Percentiles rank a stretch among this genome's conserved stretches.
phyloP scores from a whole-genome alignment of 2,329 filamentous ascomycete species.

The Alternaria gaisen region DNA sequence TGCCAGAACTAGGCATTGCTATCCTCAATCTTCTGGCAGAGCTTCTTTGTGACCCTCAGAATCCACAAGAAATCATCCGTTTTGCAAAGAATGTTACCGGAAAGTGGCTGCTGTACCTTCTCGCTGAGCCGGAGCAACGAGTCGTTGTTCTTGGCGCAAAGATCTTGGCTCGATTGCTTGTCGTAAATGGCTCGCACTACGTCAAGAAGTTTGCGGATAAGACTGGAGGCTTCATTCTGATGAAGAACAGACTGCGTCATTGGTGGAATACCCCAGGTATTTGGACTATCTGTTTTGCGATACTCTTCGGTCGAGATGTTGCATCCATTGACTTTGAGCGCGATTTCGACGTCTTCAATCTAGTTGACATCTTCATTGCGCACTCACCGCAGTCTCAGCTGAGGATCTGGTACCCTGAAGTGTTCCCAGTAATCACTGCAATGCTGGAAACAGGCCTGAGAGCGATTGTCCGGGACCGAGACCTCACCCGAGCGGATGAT shows the following conservation, averaged over 20 bases:
- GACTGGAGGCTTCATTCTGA: slow-evolving; percentile 85
- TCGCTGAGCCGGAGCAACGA: slow-evolving; percentile 85
- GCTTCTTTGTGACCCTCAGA: slow-evolving; percentile 78
- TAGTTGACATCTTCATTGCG: slow-evolving; percentile 74
- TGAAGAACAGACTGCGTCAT: slow-evolving; percentile 80
- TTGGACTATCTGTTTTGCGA: slow-evolving; percentile 88
- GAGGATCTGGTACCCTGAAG: slow-evolving; percentile 78
- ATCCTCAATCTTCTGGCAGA: slow-evolving; percentile 80
- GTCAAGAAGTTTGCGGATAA: slow-evolving; percentile 86
- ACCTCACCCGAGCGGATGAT: slow-evolving; percentile 32
- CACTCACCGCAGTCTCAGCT: slow-evolving; percentile 55
- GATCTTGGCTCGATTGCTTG: slow-evolving; percentile 82
- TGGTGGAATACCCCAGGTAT: slow-evolving; percentile 89
- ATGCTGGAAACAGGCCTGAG: slow-evolving; percentile 90
- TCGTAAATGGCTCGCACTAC: slow-evolving; percentile 82
- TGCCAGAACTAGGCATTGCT: slow-evolving; percentile 75
- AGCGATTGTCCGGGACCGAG: slow-evolving; percentile 47
- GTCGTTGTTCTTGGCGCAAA: slow-evolving; percentile 82
- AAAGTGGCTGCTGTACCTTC: slow-evolving; percentile 93
- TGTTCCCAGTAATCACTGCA: slow-evolving; percentile 78
- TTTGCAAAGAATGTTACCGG: slow-evolving; percentile 96
- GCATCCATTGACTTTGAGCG: slow-evolving; percentile 76
- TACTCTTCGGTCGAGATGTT: slow-evolving; percentile 86
- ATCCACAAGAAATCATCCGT: slow-evolving; percentile 75
- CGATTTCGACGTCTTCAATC: slow-evolving; percentile 75